phyloP scores from a whole-genome alignment of 305 asterid genomes.

The Rubia occidens region DNA sequence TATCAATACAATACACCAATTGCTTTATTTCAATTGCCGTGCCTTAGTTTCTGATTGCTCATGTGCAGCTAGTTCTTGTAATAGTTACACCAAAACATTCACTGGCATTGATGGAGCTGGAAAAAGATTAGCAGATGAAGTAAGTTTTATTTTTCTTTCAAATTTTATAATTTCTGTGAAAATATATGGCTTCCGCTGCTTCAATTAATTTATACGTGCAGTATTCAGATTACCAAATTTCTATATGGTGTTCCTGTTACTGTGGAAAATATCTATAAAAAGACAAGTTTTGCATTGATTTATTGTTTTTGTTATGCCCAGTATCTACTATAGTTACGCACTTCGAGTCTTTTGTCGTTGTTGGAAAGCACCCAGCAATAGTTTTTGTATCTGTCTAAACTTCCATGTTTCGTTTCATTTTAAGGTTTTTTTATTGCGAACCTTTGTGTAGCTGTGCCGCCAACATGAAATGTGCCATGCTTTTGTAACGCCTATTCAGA shows the following conservation, averaged over 20 bases:
- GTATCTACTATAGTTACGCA: not conserved
- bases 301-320: not conserved
- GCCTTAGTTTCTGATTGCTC: slow-evolving; percentile 17
- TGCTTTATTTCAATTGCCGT: not conserved
- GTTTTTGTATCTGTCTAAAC: not conserved
- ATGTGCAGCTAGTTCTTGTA: slow-evolving; percentile 80
- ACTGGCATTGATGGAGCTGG: slow-evolving; percentile 90
- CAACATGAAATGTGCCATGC: no score
- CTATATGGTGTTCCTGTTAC: not conserved
- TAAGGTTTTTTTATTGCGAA: not conserved
- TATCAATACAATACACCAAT: not conserved
- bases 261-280: not conserved
- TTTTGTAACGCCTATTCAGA: no score
- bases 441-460: not conserved
- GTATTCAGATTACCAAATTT: not conserved
- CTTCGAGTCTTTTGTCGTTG: not conserved
- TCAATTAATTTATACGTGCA: not conserved
- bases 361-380: not conserved
- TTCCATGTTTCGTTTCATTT: not conserved
- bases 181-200: not conserved
- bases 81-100: slow-evolving; percentile 82
- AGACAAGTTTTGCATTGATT: not conserved
- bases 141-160: slow-evolving; percentile 28
- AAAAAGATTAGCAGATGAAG: slow-evolving; percentile 93
- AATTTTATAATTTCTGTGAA: not conserved